These are phyloP conservation scores for Camellia granthamiana DNA, from an alignment of 148 eudicot genomes.

Conservation along the genomic window DNA sequence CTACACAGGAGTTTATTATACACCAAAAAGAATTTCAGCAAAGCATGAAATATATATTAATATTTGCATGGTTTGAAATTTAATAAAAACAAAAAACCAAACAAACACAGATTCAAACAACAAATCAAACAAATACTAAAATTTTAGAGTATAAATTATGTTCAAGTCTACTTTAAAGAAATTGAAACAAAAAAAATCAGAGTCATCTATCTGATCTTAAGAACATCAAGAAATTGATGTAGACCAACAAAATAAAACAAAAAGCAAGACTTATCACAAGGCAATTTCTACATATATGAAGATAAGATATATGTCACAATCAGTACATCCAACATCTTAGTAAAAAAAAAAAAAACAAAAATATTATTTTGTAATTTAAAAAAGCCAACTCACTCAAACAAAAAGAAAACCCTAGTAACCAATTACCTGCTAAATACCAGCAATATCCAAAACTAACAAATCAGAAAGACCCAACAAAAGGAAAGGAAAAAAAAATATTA, in stretches of 20 bases:
- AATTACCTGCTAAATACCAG: not conserved
- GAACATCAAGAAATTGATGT: not conserved
- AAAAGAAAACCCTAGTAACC: not conserved
- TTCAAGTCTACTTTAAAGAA: not conserved
- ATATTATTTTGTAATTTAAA: not conserved
- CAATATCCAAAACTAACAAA: not conserved
- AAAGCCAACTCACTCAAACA: not conserved
- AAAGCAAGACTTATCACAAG: not conserved
- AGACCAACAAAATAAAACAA: not conserved
- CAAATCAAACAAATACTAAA: not conserved
- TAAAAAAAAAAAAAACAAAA: not conserved
- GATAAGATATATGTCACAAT: not conserved
- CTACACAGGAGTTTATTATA: conserved; percentile 5
- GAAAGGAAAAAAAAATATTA: not conserved
- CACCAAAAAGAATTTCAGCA: not conserved
- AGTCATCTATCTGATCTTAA: not conserved
- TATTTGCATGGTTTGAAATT: not conserved
- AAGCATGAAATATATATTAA: not conserved
- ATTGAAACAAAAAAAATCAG: not conserved
- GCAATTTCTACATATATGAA: not conserved
- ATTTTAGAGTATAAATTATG: not conserved
- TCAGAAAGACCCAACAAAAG: not conserved
- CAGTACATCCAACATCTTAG: not conserved
- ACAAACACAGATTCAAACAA: not conserved
- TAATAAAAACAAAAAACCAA: not conserved